Conservation (phyloP, 768 basidiomycete genomes). For the Termitomyces sp. region DNA sequence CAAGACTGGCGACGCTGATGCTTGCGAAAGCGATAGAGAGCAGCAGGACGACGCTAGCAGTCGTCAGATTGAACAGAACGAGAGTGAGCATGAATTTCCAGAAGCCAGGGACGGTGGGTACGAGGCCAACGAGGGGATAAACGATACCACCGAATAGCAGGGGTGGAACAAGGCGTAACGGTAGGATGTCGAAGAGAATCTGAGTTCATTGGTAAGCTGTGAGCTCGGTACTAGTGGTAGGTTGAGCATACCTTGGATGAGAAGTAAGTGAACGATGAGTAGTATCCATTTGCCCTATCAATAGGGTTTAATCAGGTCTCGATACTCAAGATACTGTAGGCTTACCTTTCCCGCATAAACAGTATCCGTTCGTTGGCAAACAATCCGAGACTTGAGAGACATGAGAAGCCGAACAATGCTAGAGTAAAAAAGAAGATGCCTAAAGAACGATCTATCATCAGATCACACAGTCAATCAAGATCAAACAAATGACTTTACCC, state of each 20-base stretch:
- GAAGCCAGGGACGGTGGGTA: slow-evolving; percentile 82
- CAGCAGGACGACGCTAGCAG: slow-evolving; percentile 87
- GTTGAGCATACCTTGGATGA: slow-evolving; percentile 65
- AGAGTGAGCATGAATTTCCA: slow-evolving; percentile 98
- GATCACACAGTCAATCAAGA: not conserved
- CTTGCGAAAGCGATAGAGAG: slow-evolving; percentile 86
- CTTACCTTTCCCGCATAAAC: slow-evolving; percentile 96
- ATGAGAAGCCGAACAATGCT: slow-evolving; percentile 96
- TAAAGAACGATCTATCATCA: slow-evolving; percentile 14
- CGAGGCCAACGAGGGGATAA: slow-evolving; percentile 92
- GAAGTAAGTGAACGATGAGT: slow-evolving; percentile 95
- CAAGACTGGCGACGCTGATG: slow-evolving; percentile 83
- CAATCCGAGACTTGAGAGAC: slow-evolving; percentile 85
- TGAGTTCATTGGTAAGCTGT: slow-evolving; percentile 17
- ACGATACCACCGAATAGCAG: slow-evolving; percentile 94
- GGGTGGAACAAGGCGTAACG: slow-evolving; percentile 90
- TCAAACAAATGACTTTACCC: slow-evolving; percentile 35
- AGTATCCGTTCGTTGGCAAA: slow-evolving; percentile 94
- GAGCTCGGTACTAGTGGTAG: no score
- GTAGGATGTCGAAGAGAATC: slow-evolving; percentile 95
- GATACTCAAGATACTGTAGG: not conserved
- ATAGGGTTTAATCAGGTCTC: not conserved
- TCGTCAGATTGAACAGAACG: slow-evolving; percentile 94
- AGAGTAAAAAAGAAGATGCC: slow-evolving; percentile 97
- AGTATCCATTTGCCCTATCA: slow-evolving; percentile 90